Evolutionary conservation across 495 filamentous ascomycete species (phyloP).

Genomic region (Opeltia flavorubescens): DNA sequence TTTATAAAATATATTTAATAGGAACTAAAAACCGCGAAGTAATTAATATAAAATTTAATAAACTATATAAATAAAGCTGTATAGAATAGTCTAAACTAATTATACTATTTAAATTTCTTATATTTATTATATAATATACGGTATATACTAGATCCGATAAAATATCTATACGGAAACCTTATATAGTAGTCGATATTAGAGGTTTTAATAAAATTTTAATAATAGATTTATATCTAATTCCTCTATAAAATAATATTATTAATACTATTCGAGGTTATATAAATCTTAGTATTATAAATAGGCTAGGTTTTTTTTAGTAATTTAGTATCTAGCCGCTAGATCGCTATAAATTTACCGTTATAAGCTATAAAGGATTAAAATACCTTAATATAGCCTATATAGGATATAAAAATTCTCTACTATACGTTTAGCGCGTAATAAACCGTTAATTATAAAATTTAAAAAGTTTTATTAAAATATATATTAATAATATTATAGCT

Average conservation of each 20-base stretch:
- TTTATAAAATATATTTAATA: conserved; percentile 1
- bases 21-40: conserved; percentile 4
- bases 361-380: not conserved
- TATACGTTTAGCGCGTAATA: conserved; percentile 1
- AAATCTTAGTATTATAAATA: conserved; percentile 1
- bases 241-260: not conserved
- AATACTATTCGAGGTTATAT: not conserved
- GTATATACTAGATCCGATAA: too few relatives aligned
- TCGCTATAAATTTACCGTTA: not conserved
- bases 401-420: conserved; percentile 1
- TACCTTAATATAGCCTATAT: conserved; percentile 1
- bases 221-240: not conserved
- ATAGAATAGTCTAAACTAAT: not conserved
- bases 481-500: conserved; percentile 2
- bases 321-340: not conserved
- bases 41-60: conserved; percentile 11
- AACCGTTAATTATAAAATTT: not conserved
- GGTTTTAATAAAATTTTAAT: conserved; percentile 2
- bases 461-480: not conserved
- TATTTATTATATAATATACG: conserved; percentile 11
- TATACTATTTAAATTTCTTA: conserved; percentile 4
- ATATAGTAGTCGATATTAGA: conserved; percentile 1
- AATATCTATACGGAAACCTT: not conserved
- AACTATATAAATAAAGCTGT: conserved; percentile 9
- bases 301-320: conserved; percentile 2